Conservation (phyloP, 495 filamentous ascomycete species). For the Xylaria palmicola region DNA sequence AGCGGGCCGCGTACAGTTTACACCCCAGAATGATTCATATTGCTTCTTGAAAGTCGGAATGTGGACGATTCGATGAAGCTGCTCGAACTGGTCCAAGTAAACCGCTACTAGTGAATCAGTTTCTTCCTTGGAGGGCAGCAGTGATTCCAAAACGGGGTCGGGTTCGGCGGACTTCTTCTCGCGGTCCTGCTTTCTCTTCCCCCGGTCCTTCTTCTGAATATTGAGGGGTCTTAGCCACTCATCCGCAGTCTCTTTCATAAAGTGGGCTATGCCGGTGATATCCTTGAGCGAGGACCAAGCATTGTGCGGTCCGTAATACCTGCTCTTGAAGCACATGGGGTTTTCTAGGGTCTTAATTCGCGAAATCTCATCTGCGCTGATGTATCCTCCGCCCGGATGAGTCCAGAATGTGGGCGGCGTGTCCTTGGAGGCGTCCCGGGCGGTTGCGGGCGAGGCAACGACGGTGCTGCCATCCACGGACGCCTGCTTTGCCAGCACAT, state of each 20-base stretch:
- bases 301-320: slow-evolving; percentile 50
- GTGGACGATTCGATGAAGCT: slow-evolving; percentile 55
- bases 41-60: slow-evolving; percentile 51
- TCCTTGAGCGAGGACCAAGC: slow-evolving; percentile 38
- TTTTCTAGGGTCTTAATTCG: slow-evolving; percentile 37
- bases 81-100: slow-evolving; percentile 49
- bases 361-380: slow-evolving; percentile 35
- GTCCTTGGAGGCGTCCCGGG: slow-evolving; percentile 30
- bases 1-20: slow-evolving; percentile 35
- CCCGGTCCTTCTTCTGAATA: slow-evolving; percentile 33
- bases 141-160: slow-evolving; percentile 29
- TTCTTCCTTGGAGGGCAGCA: slow-evolving; percentile 48
- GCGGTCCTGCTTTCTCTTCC: slow-evolving; percentile 31
- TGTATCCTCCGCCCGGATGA: slow-evolving; percentile 29
- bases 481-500: slow-evolving; percentile 36
- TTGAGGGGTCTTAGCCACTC: slow-evolving; percentile 36
- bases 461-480: slow-evolving; percentile 37
- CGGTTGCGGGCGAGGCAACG: slow-evolving; percentile 30
- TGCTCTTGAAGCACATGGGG: slow-evolving; percentile 38
- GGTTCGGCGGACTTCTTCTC: slow-evolving; percentile 32
- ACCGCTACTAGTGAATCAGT: slow-evolving; percentile 46
- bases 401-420: slow-evolving; percentile 20
- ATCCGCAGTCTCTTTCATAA: slow-evolving; percentile 36
- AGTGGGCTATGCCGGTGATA: slow-evolving; percentile 42
- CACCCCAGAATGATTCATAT: slow-evolving; percentile 43